Conservation (phyloP, 768 basidiomycete species). For the Suillus cothurnatus region DNA sequence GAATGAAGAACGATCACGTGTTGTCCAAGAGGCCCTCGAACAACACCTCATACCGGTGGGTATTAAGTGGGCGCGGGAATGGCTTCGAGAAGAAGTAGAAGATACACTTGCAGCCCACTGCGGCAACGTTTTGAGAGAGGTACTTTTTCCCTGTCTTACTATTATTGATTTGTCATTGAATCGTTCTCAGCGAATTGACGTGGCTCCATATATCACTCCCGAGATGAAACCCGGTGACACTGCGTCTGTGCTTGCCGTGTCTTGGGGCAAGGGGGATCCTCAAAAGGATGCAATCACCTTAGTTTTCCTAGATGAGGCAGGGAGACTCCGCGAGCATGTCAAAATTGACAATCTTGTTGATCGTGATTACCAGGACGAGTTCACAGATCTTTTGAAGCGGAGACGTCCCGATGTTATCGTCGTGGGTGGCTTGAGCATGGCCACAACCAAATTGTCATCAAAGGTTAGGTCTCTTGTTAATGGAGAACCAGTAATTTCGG, state of each 20-base stretch:
- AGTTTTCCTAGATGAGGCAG: conserved; percentile 85
- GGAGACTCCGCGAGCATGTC: conserved; percentile 87
- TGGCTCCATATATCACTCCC: conserved; percentile 68
- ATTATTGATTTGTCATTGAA: conserved; percentile 16
- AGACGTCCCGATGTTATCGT: conserved; percentile 88
- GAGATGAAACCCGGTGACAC: conserved; percentile 71
- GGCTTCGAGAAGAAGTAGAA: conserved; percentile 87
- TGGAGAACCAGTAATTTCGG: conserved; percentile 24
- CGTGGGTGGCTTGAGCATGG: conserved; percentile 84
- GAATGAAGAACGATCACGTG: conserved; percentile 82
- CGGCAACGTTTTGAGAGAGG: conserved; percentile 68
- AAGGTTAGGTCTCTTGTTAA: conserved; percentile 61
- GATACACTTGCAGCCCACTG: conserved; percentile 75
- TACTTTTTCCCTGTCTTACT: conserved; percentile 32
- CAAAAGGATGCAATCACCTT: conserved; percentile 86
- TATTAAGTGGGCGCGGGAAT: conserved; percentile 87
- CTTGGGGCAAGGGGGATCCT: conserved; percentile 95
- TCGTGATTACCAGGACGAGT: conserved; percentile 65
- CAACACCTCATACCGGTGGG: conserved; percentile 84
- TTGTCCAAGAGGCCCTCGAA: conserved; percentile 78
- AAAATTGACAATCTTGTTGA: conserved; percentile 88
- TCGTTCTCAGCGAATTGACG: conserved; percentile 69
- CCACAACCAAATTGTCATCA: conserved; percentile 70
- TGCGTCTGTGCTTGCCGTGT: conserved; percentile 83
- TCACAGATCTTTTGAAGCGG: conserved; percentile 78